Base-by-base conservation (phyloP, 495 filamentous ascomycete species). In the Annulohypoxylon nitens region DNA sequence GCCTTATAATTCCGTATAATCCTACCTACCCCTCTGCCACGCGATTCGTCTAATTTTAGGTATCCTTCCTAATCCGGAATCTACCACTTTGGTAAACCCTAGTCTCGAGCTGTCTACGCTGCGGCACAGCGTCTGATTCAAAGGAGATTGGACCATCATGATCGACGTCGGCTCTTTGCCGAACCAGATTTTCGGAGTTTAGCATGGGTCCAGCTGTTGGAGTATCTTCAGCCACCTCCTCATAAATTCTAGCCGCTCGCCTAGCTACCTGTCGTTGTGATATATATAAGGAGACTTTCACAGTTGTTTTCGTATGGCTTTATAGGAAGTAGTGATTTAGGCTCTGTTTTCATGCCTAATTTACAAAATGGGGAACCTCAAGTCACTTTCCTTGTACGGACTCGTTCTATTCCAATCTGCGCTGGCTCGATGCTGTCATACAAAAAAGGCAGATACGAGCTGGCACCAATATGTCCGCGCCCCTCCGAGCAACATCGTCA, bases 391-490 rank as follows among this genome's bases (percentile, higher is more conserved):
- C 7, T 67, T 67, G 20, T 51, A n/a, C 33, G 54, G 64, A 5
- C 11, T 45, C 12, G 5, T 18, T 20, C 57, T 61, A 5, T 68
- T 20, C 12, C 55, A 68, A 8, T 12, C 43, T 10, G 11, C 53
- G 45, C 8, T 25, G 20, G 51, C 30, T 10, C 34, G 26, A 4
- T 60, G 34, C 14, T 45, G 18, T 9, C 7, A 43, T 0, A 47
- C 65, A 8, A 55, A 68, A 47, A 48, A 58, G 16, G 64, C 63
- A 47, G 37, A 67, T 16, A 69, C 74, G 14, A 74, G 64, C 57
- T 78, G 76, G 76, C 69, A 75, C 0, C 45, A 63, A 57, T 78
- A 75, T 37, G 69, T 78, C 20, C 69, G 73, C 25, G 71, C 74
- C 3, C 76, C 71, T 0, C 9, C 58, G 4, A 63, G 50, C 41